Base-by-base conservation (phyloP, 352 stramenopile species). In the Globisporangium canariense region DNA sequence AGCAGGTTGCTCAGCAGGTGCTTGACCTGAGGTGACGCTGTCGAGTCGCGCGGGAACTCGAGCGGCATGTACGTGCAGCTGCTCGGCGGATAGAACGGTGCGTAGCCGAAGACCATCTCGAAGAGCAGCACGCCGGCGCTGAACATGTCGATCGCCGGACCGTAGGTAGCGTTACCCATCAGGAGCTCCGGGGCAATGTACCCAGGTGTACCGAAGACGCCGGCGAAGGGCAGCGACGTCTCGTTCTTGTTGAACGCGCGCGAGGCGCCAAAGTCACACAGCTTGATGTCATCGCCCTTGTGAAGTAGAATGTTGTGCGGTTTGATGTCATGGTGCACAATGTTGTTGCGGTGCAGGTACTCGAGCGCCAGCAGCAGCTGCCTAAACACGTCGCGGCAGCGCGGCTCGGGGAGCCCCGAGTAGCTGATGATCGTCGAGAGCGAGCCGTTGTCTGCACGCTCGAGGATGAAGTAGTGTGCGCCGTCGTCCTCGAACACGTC, bases 321-420 rank as follows among this genome's bases (percentile, higher is more conserved):
- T 66, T 98, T 97, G 58, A 98, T 89, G 68, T 98, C 91, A 54
- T 93, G 87, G 68, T 98, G 91, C 14, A 97, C 76, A 57, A 98
- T 93, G 70, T 89, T 76, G 68, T 88, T 77, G 25, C 46, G 38
- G 62, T 91, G 83, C 40, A 91, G 66, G 41, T 91, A 91, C 49
- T 86, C 77, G 11, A 91, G 75, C 2, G 83, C 83, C 2, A 75
- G 72, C 41, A 91, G 64, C 32, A 91, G 49, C 61, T 91, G 79
- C 10, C 52, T 66, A n/a, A 89, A 89, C 25, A 89, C 63, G 2
- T 79, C 63, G 47, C 80, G 80, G 41, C 77, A 83, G 28, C 75
- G 74, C 30, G 58, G 61, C 53, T 91, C 82, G 2, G 76, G 71
- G 25, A 91, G 71, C 4, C 82, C 82, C 4, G 69, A 56, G 50